These are phyloP conservation scores for Novakomyces olei DNA, from an alignment of 805 yeast genomes.

Conservation along the genomic window DNA sequence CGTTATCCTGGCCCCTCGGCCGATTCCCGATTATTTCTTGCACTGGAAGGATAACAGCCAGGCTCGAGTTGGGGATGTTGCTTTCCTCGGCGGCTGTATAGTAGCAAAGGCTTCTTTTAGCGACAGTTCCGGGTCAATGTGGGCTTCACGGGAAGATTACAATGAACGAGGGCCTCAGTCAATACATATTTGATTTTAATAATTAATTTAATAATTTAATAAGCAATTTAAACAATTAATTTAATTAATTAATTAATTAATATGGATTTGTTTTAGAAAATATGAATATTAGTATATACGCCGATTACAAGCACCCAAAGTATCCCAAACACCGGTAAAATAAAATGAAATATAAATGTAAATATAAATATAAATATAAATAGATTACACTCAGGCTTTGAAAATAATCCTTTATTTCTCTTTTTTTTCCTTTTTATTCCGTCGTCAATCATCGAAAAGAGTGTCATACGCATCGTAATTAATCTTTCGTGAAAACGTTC, in stretches of 20 bases:
- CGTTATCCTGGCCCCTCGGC: neutral
- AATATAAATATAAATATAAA: too few relatives aligned
- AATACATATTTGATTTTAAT: too few relatives aligned
- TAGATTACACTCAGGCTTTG: too few relatives aligned
- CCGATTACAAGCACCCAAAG: too few relatives aligned
- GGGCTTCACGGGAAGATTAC: slow-evolving; percentile 2
- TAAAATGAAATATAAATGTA: too few relatives aligned
- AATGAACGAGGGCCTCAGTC: neutral
- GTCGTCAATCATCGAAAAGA: slow-evolving; percentile 11
- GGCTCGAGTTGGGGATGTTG: neutral
- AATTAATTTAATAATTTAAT: neutral
- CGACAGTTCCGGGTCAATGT: neutral
- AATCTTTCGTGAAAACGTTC: slow-evolving; percentile 67
- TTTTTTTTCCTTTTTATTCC: too few relatives aligned
- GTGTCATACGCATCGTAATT: slow-evolving; percentile 59
- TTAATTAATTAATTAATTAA: neutral
- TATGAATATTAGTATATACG: too few relatives aligned
- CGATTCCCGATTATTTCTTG: slow-evolving; percentile 1
- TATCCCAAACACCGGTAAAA: too few relatives aligned
- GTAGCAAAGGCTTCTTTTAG: slow-evolving; percentile 1
- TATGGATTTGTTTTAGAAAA: too few relatives aligned
- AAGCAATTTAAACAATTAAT: neutral
- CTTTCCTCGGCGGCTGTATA: slow-evolving; percentile 3
- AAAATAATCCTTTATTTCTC: too few relatives aligned
- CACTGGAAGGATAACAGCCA: neutral